Evolutionary conservation across 2,329 filamentous ascomycete species (phyloP).

Genomic region (Phialophora verrucosa): DNA sequence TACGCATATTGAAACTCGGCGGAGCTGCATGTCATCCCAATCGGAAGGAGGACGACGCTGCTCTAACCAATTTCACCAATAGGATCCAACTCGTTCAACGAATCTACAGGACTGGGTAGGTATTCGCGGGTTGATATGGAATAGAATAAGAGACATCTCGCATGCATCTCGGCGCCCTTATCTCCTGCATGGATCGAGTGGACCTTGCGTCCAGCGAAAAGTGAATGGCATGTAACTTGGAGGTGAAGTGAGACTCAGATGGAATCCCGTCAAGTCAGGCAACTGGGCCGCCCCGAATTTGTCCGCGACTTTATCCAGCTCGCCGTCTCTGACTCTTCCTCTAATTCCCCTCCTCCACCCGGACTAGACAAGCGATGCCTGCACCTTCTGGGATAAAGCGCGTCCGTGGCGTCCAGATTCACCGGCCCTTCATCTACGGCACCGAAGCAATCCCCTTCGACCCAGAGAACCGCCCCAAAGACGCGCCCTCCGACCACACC

Average conservation of each 20-base stretch:
- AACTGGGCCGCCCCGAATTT: neutral
- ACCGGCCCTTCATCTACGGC: slow-evolving; percentile 68
- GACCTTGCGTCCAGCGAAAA: neutral
- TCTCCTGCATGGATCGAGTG: neutral
- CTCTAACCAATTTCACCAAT: neutral
- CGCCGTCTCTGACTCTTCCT: neutral
- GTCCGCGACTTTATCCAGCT: neutral
- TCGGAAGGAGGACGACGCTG: neutral
- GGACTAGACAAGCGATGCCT: slow-evolving; percentile 51
- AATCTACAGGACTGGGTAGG: too few species aligned
- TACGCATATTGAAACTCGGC: neutral
- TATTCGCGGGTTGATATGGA: neutral
- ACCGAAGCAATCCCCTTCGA: slow-evolving; percentile 81
- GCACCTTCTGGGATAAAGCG: slow-evolving; percentile 61
- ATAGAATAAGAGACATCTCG: neutral
- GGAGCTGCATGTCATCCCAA: neutral
- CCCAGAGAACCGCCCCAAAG: slow-evolving; percentile 73
- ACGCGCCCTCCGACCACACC: slow-evolving; percentile 86
- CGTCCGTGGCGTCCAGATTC: slow-evolving; percentile 56
- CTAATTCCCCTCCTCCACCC: neutral
- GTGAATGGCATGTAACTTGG: neutral
- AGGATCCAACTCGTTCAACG: neutral
- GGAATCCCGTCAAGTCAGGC: neutral
- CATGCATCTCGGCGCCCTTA: neutral
- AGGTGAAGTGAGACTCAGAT: neutral